Evolutionary conservation across 257 asterid species (phyloP), one percentile per base, ranked within the genome.

Genomic region (Paulownia fortunei): DNA sequence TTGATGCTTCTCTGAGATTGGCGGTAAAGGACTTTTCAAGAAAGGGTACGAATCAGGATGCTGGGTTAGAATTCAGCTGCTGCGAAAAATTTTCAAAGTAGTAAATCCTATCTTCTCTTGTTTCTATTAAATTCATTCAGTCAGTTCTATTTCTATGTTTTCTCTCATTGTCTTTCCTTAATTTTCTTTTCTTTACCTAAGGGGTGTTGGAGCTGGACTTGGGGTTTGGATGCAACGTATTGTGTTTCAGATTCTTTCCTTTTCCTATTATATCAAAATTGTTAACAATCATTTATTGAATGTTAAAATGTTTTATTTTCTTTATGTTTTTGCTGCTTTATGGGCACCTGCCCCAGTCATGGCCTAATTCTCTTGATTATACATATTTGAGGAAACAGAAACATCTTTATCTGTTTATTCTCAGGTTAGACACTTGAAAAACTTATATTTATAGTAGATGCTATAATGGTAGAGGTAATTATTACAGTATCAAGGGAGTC

Each of bases 71-170:
- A 51, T 18, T 18, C n/a, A 39, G 12, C 69, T 56, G 51, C 72
- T 0, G 64, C 72, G 12, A 47, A n/a, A 32, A 12, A 42, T 62
- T 3, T 9, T 30, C 8, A 13, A 24, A 75, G 63, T 47, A 19
- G 64, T 75, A 63, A 47, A 47, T 63, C 44, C 64, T 30, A n/a
- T 67, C n/a, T 12, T 47, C 72, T 74, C 79, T 74, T 75, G 64
- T 32, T 49, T 75, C 54, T 24, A n/a, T 21, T 75, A 12, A 61
- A 30, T 51, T 37, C 41, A 32, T 47, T 46, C 42, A 26, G 10
- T 56, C 8, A 24, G 9, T 59, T 44, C 18, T 73, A 39, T 56
- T 60, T 27, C 21, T 60, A 27, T 26, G 27, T 10, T 56, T 12
- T 18, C 7, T 58, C 16, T 56, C 15, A 13, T 47, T 19, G 27